Percentiles rank a stretch among this genome's conserved stretches.
These are phyloP conservation scores for Talaromyces adpressus DNA, from an alignment of 495 filamentous ascomycete species.

Conservation along the genomic window DNA sequence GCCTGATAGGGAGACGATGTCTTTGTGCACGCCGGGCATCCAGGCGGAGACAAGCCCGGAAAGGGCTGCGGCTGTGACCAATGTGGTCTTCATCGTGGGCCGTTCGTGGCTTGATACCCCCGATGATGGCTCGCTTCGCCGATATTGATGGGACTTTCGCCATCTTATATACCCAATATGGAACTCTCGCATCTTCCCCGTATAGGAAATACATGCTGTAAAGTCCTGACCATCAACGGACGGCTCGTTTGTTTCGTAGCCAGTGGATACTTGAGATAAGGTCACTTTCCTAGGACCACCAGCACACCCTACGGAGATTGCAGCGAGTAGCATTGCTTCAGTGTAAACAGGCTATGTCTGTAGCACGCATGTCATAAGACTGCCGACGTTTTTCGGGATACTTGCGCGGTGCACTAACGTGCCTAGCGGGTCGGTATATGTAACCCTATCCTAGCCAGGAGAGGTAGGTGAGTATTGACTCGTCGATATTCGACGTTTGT, in stretches of 20 bases:
- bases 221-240: background rate
- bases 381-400: background rate
- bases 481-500: background rate
- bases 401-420: background rate
- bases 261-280: background rate
- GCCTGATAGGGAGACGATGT: slow-evolving; percentile 19
- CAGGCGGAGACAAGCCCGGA: slow-evolving; percentile 16
- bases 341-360: background rate
- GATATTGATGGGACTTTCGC: background rate
- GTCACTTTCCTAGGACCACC: background rate
- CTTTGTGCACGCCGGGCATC: slow-evolving; percentile 25
- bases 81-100: slow-evolving; percentile 4
- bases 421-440: background rate
- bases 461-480: background rate
- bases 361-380: background rate
- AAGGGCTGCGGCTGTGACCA: slow-evolving; percentile 9
- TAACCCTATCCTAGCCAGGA: background rate
- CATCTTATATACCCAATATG: background rate
- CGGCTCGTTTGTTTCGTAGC: background rate
- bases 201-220: background rate
- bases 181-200: background rate
- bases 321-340: background rate
- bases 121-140: background rate
- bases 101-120: background rate
- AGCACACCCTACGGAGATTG: background rate